Base-by-base conservation (phyloP, 164 flowering plant genomes). In the Brasenia schreberi region DNA sequence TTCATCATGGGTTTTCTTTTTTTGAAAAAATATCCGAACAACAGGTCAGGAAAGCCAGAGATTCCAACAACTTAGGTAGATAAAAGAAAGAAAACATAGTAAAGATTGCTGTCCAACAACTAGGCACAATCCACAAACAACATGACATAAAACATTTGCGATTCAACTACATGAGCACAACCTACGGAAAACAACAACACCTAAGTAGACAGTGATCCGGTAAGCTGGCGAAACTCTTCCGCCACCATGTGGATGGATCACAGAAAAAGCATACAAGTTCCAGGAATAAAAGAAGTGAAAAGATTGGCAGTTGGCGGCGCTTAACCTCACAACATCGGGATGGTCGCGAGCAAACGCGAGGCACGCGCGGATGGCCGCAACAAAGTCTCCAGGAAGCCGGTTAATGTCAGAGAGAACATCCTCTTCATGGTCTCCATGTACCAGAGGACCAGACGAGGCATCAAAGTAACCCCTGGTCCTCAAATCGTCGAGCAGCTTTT, bases 291-390 rank as follows among this genome's bases (percentile, higher is more conserved):
- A 62, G 56, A 5, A 43, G 23, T 56, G 44, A 59, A 12, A 33
- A 61, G 4, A 27, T 0, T 11, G 33, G 19, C 18, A 17, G 65
- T 33, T 6, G 4, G 10, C 6, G 19, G 44, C 3, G 45, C 68
- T 78, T 59, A 27, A 87, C 97, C 85, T 71, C 18, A 90, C 42
- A 33, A 84, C 59, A 53, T 81, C 70, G 10, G 87, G 76, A 18
- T 78, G 72, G 45, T 83, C 73, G 12, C 75, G 76, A 12, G 92
- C 85, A 63, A 90, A 84, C 1, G 80, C 75, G 52, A 90, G 49
- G 73, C 85, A 87, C 5, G 86, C 84, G 39, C 33, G 45, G 2
- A 82, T 81, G 6, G 78, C 77, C 10, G 64, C 67, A 4, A 79
- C 67, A 61, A 88, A 84, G 43, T 85, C 90, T 59, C 72, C 77